phyloP scores from a whole-genome alignment of 2,329 filamentous ascomycete species.

The Magnaporthiopsis incrustans region DNA sequence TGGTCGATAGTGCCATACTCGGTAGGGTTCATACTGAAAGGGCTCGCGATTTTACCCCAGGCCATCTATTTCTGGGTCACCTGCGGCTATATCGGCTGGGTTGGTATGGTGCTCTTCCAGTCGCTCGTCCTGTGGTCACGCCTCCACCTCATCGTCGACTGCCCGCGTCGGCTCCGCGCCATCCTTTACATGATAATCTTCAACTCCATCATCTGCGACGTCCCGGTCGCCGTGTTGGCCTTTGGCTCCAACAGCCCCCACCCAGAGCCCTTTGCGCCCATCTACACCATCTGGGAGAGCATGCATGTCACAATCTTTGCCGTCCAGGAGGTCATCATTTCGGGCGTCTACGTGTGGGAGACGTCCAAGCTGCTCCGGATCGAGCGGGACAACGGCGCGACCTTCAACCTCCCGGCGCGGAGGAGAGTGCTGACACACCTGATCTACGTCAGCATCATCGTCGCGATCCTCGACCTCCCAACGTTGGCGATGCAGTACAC shows the following conservation, averaged over 20 bases:
- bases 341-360: conserved; percentile 44
- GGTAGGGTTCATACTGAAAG: conserved; percentile 4
- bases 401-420: conserved; percentile 18
- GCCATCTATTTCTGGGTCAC: neutral
- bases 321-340: conserved; percentile 46
- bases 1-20: conserved; percentile 4
- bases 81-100: conserved; percentile 34
- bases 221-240: conserved; percentile 45
- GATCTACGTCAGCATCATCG: conserved; percentile 33
- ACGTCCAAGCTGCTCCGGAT: conserved; percentile 39
- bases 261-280: conserved; percentile 23
- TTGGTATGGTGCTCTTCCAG: conserved; percentile 53
- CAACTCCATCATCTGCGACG: conserved; percentile 44
- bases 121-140: conserved; percentile 55
- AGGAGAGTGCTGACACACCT: conserved; percentile 40
- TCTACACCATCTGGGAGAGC: conserved; percentile 42
- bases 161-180: conserved; percentile 36
- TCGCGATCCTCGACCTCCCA: conserved; percentile 28
- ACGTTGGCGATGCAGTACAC: conserved; percentile 25
- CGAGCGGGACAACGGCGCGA: conserved; percentile 25
- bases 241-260: conserved; percentile 39
- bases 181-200: conserved; percentile 50
- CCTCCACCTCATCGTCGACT: conserved; percentile 49
- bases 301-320: conserved; percentile 49
- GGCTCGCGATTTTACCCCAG: neutral